These are phyloP conservation scores for Colletotrichum sp. DNA, from an alignment of 2,329 filamentous ascomycete species.

Conservation along the genomic window DNA sequence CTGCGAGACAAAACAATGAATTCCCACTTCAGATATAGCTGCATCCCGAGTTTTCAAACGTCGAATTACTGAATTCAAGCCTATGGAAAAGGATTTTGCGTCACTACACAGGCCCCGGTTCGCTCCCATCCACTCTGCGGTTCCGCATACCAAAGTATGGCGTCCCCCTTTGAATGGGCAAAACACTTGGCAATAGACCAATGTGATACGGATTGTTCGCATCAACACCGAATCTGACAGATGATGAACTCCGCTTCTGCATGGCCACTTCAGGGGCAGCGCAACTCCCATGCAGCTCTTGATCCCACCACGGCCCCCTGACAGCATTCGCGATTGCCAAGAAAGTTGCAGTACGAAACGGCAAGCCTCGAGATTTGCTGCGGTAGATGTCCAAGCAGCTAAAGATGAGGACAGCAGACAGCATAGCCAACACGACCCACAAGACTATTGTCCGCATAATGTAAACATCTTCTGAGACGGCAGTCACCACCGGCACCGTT, in stretches of 20 bases:
- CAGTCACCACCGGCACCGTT: neutral
- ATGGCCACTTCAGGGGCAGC: neutral
- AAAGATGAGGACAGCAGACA: neutral
- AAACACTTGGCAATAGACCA: neutral
- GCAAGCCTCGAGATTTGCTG: slow-evolving; percentile 2
- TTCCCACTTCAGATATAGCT: no score
- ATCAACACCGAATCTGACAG: neutral
- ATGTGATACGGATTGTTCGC: neutral
- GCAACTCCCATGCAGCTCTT: neutral
- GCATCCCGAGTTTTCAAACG: neutral
- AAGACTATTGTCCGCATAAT: neutral
- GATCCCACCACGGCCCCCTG: slow-evolving; percentile 5
- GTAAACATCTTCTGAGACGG: neutral
- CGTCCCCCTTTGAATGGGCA: neutral
- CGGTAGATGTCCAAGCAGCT: slow-evolving; percentile 3
- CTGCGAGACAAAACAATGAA: neutral
- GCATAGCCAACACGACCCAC: neutral
- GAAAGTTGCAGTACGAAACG: neutral
- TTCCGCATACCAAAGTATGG: neutral
- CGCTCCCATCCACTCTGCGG: neutral
- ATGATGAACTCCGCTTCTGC: neutral
- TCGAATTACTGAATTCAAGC: neutral
- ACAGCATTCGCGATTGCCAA: slow-evolving; percentile 4
- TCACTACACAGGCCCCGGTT: neutral
- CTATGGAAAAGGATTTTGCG: neutral